Percentiles rank a stretch among this genome's conserved stretches.
Conservation (phyloP, 768 basidiomycete species). For the Calocybe gangraenosa region DNA sequence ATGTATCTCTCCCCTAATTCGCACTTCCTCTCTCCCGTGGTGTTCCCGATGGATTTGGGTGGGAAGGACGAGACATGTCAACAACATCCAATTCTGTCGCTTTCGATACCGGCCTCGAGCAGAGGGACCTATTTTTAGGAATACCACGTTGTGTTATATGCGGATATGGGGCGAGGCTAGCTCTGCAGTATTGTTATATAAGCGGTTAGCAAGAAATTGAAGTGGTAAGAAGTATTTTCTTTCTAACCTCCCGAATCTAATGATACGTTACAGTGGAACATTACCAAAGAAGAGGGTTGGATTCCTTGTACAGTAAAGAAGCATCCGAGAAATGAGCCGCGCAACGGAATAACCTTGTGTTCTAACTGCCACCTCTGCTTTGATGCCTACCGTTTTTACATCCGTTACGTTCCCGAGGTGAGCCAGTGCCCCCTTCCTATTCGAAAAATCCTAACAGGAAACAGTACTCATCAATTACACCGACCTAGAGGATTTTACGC, state of each 20-base stretch:
- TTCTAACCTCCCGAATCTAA: conserved; percentile 10
- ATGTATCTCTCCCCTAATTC: no score
- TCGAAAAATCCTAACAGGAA: no score
- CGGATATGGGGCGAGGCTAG: background rate
- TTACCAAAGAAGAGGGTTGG: conserved; percentile 19
- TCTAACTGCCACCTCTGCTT: conserved; percentile 14
- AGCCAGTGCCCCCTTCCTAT: conserved; percentile 17
- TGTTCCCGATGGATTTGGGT: background rate
- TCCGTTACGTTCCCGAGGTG: conserved; percentile 23
- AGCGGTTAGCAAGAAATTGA: background rate
- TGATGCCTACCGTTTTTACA: conserved; percentile 19
- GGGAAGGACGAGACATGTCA: background rate
- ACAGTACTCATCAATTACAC: conserved; percentile 29
- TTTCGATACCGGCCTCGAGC: background rate
- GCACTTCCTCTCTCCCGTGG: background rate
- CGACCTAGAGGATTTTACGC: conserved; percentile 4
- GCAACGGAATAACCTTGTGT: conserved; percentile 20
- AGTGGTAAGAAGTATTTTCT: background rate
- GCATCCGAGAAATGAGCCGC: conserved; percentile 18
- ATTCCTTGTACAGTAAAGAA: conserved; percentile 18
- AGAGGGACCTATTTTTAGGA: background rate
- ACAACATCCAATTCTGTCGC: background rate
- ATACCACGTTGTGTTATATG: background rate
- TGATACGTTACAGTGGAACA: conserved; percentile 18
- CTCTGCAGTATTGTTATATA: background rate